Base-by-base conservation (phyloP, 208 protist species). In the Leptomonas seymouri region DNA sequence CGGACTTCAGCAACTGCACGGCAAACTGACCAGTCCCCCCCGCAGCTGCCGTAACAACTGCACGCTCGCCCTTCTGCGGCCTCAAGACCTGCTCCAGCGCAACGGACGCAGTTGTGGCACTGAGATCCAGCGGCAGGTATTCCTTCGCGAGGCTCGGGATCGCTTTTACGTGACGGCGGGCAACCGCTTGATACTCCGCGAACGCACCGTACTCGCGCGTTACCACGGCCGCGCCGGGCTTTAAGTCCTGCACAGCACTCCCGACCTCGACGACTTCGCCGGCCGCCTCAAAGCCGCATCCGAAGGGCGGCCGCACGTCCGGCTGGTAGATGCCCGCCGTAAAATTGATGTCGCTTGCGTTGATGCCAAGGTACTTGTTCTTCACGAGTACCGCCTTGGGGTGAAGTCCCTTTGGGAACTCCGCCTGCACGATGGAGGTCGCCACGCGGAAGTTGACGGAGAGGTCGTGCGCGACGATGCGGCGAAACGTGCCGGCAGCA, bases 1-100 rank as follows among this genome's bases (percentile, higher is more conserved):
- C 62, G 45, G 82, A 60, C 77, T 95, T 87, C 18, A 96, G 88
- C 39, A 97, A 76, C 79, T 98, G 95, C 36, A 91, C 86, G 8
- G 92, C 91, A 62, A 96, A 97, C 36, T 91, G 87, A 12, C 95
- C 95, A 1, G 93, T 97, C 31, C 93, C 95, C 30, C 95, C 95
- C 1, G 88, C 81, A 0, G 95, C 95, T 3, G 95, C 95, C 44
- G 89, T 96, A 49, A 97, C 92, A 15, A 97, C 57, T 18, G 92
- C 90, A 12, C 85, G 71, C 60, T 95, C 93, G 23, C 89, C 88
- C 36, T 60, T 71, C 74, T 86, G 71, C 16, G 90, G 88, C 61
- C 87, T 74, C 42, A 91, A 56, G 30, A 94, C 78, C 12, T 93
- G 70, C 57, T 78, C 79, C n/a, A 97, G 74, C 27, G 89, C 84